Evolutionary conservation across 1,284 basidiomycete genomes (phyloP).

Genomic region (Cryptococcus floricola): DNA sequence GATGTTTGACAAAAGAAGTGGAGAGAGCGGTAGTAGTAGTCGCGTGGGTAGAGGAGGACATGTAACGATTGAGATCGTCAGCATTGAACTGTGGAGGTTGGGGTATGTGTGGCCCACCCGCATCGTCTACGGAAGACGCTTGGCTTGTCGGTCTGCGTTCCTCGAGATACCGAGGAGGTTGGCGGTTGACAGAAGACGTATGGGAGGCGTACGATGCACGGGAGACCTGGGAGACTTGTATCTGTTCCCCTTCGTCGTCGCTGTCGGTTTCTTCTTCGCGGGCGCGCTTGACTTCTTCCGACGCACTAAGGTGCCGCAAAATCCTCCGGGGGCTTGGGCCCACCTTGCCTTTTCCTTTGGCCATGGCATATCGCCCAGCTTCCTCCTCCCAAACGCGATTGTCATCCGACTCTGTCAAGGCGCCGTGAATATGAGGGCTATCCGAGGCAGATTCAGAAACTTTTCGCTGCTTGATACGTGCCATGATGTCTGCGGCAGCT

Average conservation of each 20-base stretch:
- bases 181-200: neutral
- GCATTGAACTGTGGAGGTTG: conserved; percentile 15
- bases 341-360: conserved; percentile 17
- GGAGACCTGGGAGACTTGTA: neutral
- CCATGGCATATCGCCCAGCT: conserved; percentile 5
- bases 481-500: conserved; percentile 73
- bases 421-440: conserved; percentile 52
- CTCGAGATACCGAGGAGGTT: conserved; percentile 8
- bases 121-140: conserved; percentile 4
- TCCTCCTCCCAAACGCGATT: conserved; percentile 23
- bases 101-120: conserved; percentile 1
- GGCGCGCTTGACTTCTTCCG: conserved; percentile 46
- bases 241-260: conserved; percentile 11
- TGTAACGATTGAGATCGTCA: conserved; percentile 77
- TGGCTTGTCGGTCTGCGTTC: conserved; percentile 16
- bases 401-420: conserved; percentile 42
- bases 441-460: conserved; percentile 39
- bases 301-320: conserved; percentile 39
- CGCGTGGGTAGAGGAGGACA: conserved; percentile 58
- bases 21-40: conserved; percentile 66
- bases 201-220: neutral
- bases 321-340: conserved; percentile 38
- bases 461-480: conserved; percentile 61
- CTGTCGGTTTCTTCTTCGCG: conserved; percentile 15
- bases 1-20: conserved; percentile 76